Evolutionary conservation across 2,329 filamentous ascomycete species (phyloP), one percentile per base, ranked within the genome.

Genomic region (Pyrenochaeta sp.): DNA sequence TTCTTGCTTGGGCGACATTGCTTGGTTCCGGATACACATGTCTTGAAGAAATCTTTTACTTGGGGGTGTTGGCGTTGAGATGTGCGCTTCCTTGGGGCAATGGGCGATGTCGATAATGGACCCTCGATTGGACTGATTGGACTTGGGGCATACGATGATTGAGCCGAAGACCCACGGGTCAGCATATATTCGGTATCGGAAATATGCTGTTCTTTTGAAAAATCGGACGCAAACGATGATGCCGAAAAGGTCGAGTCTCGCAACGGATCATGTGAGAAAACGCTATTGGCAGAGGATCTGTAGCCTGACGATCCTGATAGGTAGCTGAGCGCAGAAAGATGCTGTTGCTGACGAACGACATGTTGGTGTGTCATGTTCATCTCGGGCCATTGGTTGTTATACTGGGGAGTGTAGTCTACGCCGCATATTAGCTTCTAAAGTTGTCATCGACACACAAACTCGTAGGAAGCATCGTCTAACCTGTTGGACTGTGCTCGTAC

Each of bases 21-120:
- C 26, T 61, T 63, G 6, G 39, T 55, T 1, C 59, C 53, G 2
- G 59, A 63, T 8, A 62, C 51, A 21, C 66, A 69, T 0, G 64
- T 68, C n/a, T 51, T 48, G 46, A 66, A 68, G 6, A 51, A 48
- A 9, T 64, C 56, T 21, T 48, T 62, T 3, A 49, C 56, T 18
- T 48, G 51, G 2, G 36, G 29, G 3, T 22, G 9, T 3, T 47
- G 44, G 11, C 53, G 45, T 14, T 53, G 48, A 10, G 41, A 27
- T 3, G 46, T 10, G n/a, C 48, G 44, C 7, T 37, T 51, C 15
- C 23, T 41, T 3, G 45, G 15, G 10, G 41, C 7, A n/a, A n/a
- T n/a, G n/a, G n/a, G n/a, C n/a, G n/a, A n/a, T 15, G 44, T 20
- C 2, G 41, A 31, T 4, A 19, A 14, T 5, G 42, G 19, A 9